Evolutionary conservation across 1,139 yeast genomes (phyloP).

Genomic region (Scheffersomyces lignicola): DNA sequence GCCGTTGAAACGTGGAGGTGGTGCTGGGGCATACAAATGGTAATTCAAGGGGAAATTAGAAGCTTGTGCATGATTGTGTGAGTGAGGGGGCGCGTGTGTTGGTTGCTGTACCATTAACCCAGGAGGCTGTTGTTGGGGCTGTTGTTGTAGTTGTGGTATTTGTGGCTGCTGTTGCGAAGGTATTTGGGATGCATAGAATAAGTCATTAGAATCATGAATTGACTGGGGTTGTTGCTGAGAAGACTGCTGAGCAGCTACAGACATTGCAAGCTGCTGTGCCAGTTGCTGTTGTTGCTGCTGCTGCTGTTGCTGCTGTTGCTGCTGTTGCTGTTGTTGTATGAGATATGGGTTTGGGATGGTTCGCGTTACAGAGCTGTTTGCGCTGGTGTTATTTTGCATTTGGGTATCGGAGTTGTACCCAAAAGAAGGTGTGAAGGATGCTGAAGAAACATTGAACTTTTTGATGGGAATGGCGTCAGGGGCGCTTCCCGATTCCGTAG

Average conservation of each 20-base stretch:
- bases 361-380: constrained; percentile 6
- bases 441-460: constrained; percentile 34
- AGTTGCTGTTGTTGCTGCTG: constrained; percentile 6
- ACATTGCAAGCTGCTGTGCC: not conserved
- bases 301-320: constrained; percentile 5
- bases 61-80: constrained; percentile 14
- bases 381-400: constrained; percentile 4
- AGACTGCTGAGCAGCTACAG: too few species aligned
- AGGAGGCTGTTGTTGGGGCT: too few species aligned
- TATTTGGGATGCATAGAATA: not conserved
- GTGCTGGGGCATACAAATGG: constrained; percentile 86
- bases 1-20: constrained; percentile 66
- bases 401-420: not conserved
- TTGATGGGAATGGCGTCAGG: constrained; percentile 18
- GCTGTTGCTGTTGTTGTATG: constrained; percentile 4
- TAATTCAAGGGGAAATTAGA: constrained; percentile 68
- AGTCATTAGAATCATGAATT: not conserved
- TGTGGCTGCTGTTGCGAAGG: not conserved
- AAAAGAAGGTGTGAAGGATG: constrained; percentile 23
- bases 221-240: not conserved
- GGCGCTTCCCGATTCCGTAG: too few species aligned
- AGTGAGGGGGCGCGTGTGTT: constrained; percentile 6
- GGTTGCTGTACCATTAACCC: constrained; percentile 8
- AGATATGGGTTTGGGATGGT: constrained; percentile 5
- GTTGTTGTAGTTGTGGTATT: too few species aligned